phyloP scores from a whole-genome alignment of 345 rosid species.

The Pistacia vera region DNA sequence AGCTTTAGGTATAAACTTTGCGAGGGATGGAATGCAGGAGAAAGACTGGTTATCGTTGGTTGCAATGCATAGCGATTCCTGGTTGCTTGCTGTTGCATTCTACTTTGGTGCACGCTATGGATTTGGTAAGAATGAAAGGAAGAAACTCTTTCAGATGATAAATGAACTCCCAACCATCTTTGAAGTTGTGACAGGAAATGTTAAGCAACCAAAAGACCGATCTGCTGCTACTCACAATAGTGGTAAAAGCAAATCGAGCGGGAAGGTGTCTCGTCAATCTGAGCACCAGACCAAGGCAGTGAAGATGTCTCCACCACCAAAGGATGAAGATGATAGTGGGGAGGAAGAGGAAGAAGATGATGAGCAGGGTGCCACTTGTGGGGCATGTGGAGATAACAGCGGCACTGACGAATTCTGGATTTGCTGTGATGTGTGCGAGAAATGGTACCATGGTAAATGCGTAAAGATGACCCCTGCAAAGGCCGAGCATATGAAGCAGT shows the following conservation, averaged over 20 bases:
- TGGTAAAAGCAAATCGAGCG: slow-evolving; percentile 75
- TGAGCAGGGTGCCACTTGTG: slow-evolving; percentile 92
- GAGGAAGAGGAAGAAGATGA: slow-evolving; percentile 91
- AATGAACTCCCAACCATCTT: slow-evolving; percentile 92
- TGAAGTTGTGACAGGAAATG: slow-evolving; percentile 82
- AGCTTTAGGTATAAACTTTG: slow-evolving; percentile 94
- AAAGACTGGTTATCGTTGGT: slow-evolving; percentile 97
- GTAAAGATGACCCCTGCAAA: slow-evolving; percentile 99
- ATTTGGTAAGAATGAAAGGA: slow-evolving; percentile 97
- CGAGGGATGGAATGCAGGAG: slow-evolving; percentile 99
- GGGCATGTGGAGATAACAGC: slow-evolving; percentile 95
- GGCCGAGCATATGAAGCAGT: slow-evolving; percentile 98
- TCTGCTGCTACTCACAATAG: slow-evolving; percentile 54
- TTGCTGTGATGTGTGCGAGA: slow-evolving; percentile 95
- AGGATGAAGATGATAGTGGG: slow-evolving; percentile 87
- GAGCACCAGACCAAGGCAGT: slow-evolving; percentile 58
- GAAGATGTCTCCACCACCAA: slow-evolving; percentile 78
- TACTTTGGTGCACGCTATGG: slow-evolving; percentile 99
- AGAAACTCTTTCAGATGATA: slow-evolving; percentile 98
- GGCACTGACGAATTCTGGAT: slow-evolving; percentile 98
- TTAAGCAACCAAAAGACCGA: slow-evolving; percentile 76
- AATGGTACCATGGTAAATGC: slow-evolving; percentile 99
- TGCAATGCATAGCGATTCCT: slow-evolving; percentile 98
- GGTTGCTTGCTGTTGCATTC: slow-evolving; percentile 97
- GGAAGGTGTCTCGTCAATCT: slow-evolving; percentile 76